Conservation (phyloP, 345 rosid genomes). For the Balakata baccata region DNA sequence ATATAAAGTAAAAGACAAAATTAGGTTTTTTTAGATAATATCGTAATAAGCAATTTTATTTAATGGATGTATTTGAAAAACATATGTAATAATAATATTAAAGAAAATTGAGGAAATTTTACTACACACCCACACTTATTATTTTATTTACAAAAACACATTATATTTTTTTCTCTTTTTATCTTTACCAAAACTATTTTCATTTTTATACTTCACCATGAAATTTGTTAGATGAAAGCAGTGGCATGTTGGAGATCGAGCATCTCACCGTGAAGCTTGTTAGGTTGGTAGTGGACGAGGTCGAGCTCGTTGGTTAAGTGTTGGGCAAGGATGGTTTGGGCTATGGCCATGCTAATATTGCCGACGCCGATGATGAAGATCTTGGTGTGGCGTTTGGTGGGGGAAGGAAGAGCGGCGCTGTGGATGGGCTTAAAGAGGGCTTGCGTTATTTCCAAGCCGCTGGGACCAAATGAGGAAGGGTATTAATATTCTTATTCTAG, state of each 20-base stretch:
- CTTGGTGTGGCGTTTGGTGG: slow-evolving; percentile 57
- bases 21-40: not conserved
- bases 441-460: slow-evolving; percentile 55
- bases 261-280: slow-evolving; percentile 91
- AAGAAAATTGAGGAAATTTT: too few species aligned
- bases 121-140: too few species aligned
- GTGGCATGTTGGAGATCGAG: slow-evolving; percentile 99
- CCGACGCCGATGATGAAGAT: slow-evolving; percentile 83
- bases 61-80: too few species aligned
- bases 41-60: not conserved
- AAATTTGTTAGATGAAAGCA: slow-evolving; percentile 87
- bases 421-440: slow-evolving; percentile 69
- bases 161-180: too few species aligned
- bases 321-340: slow-evolving; percentile 91
- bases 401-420: slow-evolving; percentile 46
- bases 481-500: too few species aligned
- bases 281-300: slow-evolving; percentile 60
- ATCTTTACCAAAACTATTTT: too few species aligned
- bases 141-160: too few species aligned
- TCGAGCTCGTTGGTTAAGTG: slow-evolving; percentile 71
- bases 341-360: slow-evolving; percentile 95
- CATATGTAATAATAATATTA: too few species aligned
- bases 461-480: slow-evolving; percentile 54
- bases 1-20: not conserved
- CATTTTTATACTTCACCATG: too few species aligned